Conservation (phyloP, 2,329 filamentous ascomycete species). For the Clonostachys sp. region DNA sequence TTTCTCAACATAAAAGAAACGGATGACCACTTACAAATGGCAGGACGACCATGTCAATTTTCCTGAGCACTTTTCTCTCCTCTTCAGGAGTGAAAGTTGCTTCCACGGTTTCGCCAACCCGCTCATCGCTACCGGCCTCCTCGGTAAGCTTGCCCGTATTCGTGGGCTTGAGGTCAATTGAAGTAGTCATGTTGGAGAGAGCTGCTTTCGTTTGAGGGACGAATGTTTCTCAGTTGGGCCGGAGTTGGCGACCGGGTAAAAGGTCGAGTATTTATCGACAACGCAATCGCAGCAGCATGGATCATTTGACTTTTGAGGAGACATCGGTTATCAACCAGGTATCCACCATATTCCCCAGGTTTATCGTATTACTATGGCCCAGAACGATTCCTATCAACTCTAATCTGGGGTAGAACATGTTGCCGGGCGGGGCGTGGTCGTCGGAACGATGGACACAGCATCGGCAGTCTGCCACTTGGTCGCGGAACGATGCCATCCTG, state of each 20-base stretch:
- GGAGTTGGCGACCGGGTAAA: neutral
- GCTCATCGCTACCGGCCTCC: neutral
- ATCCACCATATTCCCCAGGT: too few relatives aligned
- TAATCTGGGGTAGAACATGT: too few relatives aligned
- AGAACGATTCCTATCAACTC: too few relatives aligned
- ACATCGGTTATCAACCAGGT: too few relatives aligned
- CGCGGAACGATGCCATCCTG: too few relatives aligned
- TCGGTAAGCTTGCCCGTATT: neutral
- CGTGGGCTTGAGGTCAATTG: neutral
- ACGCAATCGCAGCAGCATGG: too few relatives aligned
- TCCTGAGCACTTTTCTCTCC: conserved; percentile 18
- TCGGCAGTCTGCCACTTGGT: too few relatives aligned
- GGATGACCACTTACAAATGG: conserved; percentile 14
- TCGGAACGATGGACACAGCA: too few relatives aligned
- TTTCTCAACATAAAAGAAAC: neutral
- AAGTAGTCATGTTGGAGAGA: neutral
- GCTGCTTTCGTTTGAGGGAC: neutral
- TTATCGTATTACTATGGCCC: too few relatives aligned
- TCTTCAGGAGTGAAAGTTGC: conserved; percentile 14
- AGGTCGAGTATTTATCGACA: too few relatives aligned
- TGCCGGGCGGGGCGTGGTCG: too few relatives aligned
- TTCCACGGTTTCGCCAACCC: neutral
- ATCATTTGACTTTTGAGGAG: too few relatives aligned
- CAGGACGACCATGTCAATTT: conserved; percentile 23
- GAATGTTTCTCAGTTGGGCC: neutral